phyloP scores from a whole-genome alignment of 192 early-diverging fungal species.

The Coemansia reversa region DNA sequence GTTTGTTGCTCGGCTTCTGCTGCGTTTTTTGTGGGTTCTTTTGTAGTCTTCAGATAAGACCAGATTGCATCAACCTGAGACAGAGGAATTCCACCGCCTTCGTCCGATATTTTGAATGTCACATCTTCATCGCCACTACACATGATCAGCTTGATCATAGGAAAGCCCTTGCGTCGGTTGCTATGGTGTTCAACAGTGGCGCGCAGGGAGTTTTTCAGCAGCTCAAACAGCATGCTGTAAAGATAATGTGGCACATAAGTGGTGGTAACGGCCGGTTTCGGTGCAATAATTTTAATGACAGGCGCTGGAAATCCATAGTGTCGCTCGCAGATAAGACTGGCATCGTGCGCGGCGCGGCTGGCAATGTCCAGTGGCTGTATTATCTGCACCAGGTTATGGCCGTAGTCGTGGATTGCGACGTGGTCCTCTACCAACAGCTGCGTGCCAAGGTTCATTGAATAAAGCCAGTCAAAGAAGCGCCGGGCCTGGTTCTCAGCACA shows the following conservation, averaged over 20 bases:
- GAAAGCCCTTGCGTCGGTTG: conserved; percentile 21
- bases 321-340: conserved; percentile 46
- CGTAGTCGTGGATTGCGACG: conserved; percentile 57
- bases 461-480: conserved; percentile 61
- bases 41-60: conserved; percentile 55
- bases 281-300: conserved; percentile 49
- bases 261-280: conserved; percentile 52
- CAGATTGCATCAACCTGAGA: conserved; percentile 59
- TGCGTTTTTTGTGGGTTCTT: conserved; percentile 2
- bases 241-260: conserved; percentile 61
- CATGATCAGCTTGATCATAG: conserved; percentile 57
- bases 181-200: conserved; percentile 57
- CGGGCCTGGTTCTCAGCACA: conserved; percentile 55
- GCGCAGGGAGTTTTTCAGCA: conserved; percentile 60
- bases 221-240: conserved; percentile 60
- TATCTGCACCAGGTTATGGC: conserved; percentile 58
- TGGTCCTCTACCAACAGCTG: conserved; percentile 64
- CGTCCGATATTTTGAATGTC: conserved; percentile 63
- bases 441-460: conserved; percentile 62
- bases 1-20: conserved; percentile 1
- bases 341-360: conserved; percentile 53
- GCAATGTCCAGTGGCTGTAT: conserved; percentile 59
- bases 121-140: conserved; percentile 63
- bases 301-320: conserved; percentile 55
- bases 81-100: conserved; percentile 63